phyloP scores from a whole-genome alignment of 305 asterid species.

The Petunia hybrid region DNA sequence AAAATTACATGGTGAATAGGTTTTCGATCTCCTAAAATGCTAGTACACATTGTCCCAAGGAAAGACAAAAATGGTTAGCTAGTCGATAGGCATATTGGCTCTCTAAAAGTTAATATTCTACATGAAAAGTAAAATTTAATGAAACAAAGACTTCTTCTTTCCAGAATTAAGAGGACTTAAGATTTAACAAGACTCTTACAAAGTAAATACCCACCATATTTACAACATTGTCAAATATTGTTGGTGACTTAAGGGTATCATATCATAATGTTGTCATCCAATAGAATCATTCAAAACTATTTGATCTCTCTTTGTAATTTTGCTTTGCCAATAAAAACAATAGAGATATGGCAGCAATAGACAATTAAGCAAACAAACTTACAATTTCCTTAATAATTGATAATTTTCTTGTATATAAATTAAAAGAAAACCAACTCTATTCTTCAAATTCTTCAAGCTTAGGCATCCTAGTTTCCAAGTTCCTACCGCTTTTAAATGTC shows the following conservation, averaged over 20 bases:
- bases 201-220: slow-evolving; percentile 1
- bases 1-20: neutral
- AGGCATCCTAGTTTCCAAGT: slow-evolving; percentile 1
- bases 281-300: slow-evolving; percentile 24
- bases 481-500: neutral
- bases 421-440: slow-evolving; percentile 18
- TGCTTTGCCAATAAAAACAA: slow-evolving; percentile 12
- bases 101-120: neutral
- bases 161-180: neutral
- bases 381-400: slow-evolving; percentile 14
- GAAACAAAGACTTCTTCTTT: slow-evolving; percentile 4
- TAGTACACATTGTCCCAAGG: slow-evolving; percentile 7
- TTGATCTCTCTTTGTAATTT: neutral
- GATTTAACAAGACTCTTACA: neutral
- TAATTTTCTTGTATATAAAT: slow-evolving; percentile 5
- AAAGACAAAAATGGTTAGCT: neutral
- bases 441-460: neutral
- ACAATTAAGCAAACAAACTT: slow-evolving; percentile 5
- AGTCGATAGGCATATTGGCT: neutral
- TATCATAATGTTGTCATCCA: neutral
- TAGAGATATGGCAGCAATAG: neutral
- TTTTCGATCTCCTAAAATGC: neutral
- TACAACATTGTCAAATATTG: neutral
- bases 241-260: neutral
- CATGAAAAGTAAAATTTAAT: neutral